Percentiles rank a stretch among this genome's conserved stretches.
Evolutionary conservation across 768 basidiomycete species (phyloP).

Genomic region (Suillus subalutaceus): DNA sequence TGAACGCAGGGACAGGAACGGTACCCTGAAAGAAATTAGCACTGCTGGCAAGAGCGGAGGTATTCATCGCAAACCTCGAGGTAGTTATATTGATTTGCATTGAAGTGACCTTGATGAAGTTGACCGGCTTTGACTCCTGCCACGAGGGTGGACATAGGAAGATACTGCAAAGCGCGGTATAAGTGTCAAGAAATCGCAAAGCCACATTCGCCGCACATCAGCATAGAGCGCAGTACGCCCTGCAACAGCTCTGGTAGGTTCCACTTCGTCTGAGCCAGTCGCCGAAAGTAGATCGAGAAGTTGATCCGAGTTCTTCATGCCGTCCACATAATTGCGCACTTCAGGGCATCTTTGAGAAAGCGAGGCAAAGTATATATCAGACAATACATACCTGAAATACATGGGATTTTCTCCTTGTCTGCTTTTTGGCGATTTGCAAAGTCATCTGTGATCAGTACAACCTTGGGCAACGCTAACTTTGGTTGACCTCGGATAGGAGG

Average conservation of each 20-base stretch:
- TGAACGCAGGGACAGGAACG: conserved; percentile 72
- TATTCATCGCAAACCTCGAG: conserved; percentile 62
- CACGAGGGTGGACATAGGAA: conserved; percentile 66
- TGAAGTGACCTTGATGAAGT: conserved; percentile 92
- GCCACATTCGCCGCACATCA: conserved; percentile 51
- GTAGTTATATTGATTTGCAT: conserved; percentile 94
- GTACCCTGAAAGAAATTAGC: conserved; percentile 57
- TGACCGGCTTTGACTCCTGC: conserved; percentile 86
- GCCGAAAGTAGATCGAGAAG: conserved; percentile 84
- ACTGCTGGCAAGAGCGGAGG: not conserved
- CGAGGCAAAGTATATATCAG: not conserved
- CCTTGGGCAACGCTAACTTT: conserved; percentile 49
- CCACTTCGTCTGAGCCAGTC: conserved; percentile 61
- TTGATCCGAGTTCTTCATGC: conserved; percentile 61
- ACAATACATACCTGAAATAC: conserved; percentile 57
- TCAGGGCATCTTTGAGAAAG: conserved; percentile 7
- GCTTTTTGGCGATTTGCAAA: conserved; percentile 81
- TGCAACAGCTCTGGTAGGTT: conserved; percentile 58
- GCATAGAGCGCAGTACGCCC: conserved; percentile 69
- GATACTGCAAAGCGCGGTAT: conserved; percentile 56
- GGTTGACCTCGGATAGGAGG: conserved; percentile 55
- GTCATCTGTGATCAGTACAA: conserved; percentile 91
- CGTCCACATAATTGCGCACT: conserved; percentile 85
- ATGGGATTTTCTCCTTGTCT: conserved; percentile 59
- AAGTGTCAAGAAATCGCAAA: not conserved